phyloP scores from a whole-genome alignment of 2,329 filamentous ascomycete species.

The Fusarium compactum region DNA sequence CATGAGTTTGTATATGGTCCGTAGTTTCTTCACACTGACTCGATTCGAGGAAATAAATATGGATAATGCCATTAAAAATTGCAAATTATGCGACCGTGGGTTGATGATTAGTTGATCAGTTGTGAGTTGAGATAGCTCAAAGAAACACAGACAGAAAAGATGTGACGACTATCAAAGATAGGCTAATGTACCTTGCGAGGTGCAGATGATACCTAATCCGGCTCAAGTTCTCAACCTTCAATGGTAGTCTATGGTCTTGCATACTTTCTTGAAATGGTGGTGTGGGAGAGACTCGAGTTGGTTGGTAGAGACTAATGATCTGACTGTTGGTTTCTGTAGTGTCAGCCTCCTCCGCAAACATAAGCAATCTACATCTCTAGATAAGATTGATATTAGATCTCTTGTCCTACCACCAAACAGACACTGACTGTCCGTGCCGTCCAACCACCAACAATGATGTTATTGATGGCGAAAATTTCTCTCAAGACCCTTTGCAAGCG shows the following conservation, averaged over 20 bases:
- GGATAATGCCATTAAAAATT: constrained; percentile 4
- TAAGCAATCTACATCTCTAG: constrained; percentile 19
- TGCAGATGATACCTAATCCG: constrained; percentile 11
- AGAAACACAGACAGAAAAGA: neutral
- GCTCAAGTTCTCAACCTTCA: constrained; percentile 19
- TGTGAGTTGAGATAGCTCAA: constrained; percentile 18
- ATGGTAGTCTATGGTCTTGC: constrained; percentile 14
- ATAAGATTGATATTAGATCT: constrained; percentile 21
- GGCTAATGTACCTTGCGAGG: constrained; percentile 24
- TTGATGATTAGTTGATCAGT: constrained; percentile 1
- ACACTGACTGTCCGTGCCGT: neutral
- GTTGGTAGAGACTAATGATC: constrained; percentile 27
- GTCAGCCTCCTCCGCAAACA: constrained; percentile 26
- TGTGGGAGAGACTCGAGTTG: constrained; percentile 23
- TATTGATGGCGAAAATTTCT: neutral
- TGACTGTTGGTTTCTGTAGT: constrained; percentile 13
- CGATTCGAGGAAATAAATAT: neutral
- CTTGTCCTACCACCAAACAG: constrained; percentile 12
- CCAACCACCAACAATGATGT: neutral
- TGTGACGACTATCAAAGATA: constrained; percentile 26
- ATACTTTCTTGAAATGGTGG: constrained; percentile 17
- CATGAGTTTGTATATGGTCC: neutral
- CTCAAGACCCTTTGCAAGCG: neutral
- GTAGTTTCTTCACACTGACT: neutral
- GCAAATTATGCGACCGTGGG: neutral